phyloP scores from a whole-genome alignment of 2,329 filamentous ascomycete species.

The Alternaria angustiovoidea region DNA sequence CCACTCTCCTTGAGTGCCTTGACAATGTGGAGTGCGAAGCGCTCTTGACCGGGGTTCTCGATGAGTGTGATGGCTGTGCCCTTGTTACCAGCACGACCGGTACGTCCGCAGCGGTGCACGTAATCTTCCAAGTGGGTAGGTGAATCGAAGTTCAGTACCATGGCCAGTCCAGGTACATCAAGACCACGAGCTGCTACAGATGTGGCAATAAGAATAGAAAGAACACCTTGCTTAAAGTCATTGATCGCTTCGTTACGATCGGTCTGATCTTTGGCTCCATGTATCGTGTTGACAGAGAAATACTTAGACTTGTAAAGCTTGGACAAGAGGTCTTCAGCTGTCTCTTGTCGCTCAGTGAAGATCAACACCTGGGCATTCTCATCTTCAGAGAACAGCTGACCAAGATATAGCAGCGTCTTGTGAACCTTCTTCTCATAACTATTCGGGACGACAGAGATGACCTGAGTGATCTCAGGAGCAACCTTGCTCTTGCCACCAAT shows the following conservation, averaged over 20 bases:
- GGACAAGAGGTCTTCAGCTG: conserved; percentile 53
- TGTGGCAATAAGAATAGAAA: conserved; percentile 91
- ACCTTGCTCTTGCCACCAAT: conserved; percentile 83
- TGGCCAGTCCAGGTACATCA: conserved; percentile 93
- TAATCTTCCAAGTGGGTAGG: conserved; percentile 97
- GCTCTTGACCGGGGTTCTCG: conserved; percentile 90
- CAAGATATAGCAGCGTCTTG: conserved; percentile 83
- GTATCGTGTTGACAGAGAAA: conserved; percentile 70
- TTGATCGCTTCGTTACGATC: conserved; percentile 48
- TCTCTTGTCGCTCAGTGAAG: conserved; percentile 92
- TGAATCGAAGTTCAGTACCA: conserved; percentile 95
- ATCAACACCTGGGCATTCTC: conserved; percentile 90
- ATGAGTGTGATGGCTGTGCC: conserved; percentile 95
- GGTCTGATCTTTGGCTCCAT: conserved; percentile 73
- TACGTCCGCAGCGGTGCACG: conserved; percentile 91
- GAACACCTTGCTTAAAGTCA: conserved; percentile 69
- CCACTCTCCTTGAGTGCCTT: conserved; percentile 94
- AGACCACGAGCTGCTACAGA: conserved; percentile 94
- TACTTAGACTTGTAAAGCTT: conserved; percentile 44
- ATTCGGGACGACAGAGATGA: conserved; percentile 74
- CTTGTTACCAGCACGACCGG: conserved; percentile 91
- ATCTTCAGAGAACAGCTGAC: conserved; percentile 83
- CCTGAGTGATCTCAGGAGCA: conserved; percentile 80
- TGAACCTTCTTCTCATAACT: conserved; percentile 79
- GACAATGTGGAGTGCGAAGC: conserved; percentile 84